These are phyloP conservation scores for Blastobotrys chiropterorum DNA, from an alignment of 805 yeast species.

Conservation along the genomic window DNA sequence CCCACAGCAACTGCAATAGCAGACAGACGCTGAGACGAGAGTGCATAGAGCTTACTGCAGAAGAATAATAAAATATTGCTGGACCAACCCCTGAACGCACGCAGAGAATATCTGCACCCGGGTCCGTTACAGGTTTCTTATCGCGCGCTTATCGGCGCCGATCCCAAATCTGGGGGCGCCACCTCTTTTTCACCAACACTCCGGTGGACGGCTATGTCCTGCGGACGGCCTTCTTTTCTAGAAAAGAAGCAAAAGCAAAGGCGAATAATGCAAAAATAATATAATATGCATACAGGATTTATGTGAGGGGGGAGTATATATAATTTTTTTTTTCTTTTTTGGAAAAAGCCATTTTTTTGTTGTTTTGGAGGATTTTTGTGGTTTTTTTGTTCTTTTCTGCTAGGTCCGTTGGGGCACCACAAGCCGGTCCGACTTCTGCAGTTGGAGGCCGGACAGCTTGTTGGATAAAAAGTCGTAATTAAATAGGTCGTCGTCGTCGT, in stretches of 20 bases:
- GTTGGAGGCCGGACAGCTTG: not conserved
- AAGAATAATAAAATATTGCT: no score
- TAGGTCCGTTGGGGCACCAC: not conserved
- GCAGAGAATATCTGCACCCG: no score
- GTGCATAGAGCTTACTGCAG: no score
- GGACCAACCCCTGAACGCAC: no score
- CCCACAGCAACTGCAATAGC: no score
- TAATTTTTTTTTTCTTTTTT: no score
- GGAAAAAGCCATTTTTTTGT: no score
- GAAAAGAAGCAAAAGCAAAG: not conserved
- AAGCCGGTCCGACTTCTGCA: not conserved
- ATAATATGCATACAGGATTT: not conserved
- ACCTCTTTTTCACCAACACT: not conserved
- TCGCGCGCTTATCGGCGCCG: no score
- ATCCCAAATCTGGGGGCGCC: no score
- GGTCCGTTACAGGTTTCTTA: no score
- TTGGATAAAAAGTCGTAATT: not conserved
- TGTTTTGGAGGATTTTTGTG: not conserved
- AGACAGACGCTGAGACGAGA: no score
- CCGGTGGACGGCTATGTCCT: not conserved
- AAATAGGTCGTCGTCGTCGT: conserved; percentile 14
- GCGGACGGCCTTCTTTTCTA: not conserved
- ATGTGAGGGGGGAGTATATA: not conserved
- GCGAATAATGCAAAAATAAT: not conserved
- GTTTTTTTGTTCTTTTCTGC: not conserved